Evolutionary conservation across 768 basidiomycete species (phyloP).

Genomic region (Rhodocollybia butyracea): DNA sequence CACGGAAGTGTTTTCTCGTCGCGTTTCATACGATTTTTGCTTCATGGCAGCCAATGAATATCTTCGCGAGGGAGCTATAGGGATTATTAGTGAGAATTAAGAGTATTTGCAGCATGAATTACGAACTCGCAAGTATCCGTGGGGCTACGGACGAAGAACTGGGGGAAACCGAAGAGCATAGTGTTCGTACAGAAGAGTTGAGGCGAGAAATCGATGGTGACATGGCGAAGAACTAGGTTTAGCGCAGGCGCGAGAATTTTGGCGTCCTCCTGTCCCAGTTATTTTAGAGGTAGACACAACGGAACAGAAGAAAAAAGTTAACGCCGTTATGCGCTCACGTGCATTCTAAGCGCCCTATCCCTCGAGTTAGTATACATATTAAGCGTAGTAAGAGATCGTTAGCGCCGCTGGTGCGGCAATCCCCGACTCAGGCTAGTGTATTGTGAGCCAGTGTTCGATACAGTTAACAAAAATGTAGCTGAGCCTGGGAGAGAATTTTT

Average conservation of each 20-base stretch:
- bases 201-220: conserved; percentile 1
- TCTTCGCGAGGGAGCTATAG: not conserved
- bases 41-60: conserved; percentile 5
- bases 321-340: too few relatives aligned
- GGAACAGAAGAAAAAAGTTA: not conserved
- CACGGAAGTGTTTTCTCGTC: not conserved
- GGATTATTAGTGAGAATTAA: not conserved
- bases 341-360: too few relatives aligned
- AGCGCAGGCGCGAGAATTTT: not conserved
- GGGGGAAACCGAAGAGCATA: conserved; percentile 1
- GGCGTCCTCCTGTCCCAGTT: too few relatives aligned
- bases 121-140: not conserved
- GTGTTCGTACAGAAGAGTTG: not conserved
- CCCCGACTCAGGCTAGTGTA: too few relatives aligned
- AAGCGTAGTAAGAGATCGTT: too few relatives aligned
- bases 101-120: not conserved
- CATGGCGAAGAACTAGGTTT: not conserved
- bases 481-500: too few relatives aligned
- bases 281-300: too few relatives aligned
- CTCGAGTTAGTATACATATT: too few relatives aligned
- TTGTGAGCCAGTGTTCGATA: too few relatives aligned
- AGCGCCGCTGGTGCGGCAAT: too few relatives aligned
- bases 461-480: too few relatives aligned
- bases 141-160: conserved; percentile 2
- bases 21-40: not conserved